Evolutionary conservation across 2,329 filamentous ascomycete genomes (phyloP), one percentile per base, ranked within the genome.

Genomic region (Elsinoe australis): DNA sequence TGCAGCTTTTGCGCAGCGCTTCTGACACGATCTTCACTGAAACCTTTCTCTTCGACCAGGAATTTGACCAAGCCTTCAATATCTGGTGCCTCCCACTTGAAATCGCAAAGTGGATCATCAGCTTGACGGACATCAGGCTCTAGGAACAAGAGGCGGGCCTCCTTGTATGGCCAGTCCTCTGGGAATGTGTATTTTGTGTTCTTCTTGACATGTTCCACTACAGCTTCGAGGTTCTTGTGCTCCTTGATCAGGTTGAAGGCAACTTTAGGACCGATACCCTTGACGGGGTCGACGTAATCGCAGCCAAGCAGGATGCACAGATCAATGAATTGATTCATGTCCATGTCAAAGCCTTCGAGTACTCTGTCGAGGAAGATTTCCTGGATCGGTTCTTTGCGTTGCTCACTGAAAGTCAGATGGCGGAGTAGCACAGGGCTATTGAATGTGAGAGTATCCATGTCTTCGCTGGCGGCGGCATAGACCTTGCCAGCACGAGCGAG

Each of bases 401-500:
- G 88, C 72, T 98, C 92, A 62, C 87, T 94, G 66, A 95, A 96
- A 1, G 92, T 98, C 54, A 98, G 76, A 68, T 98, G 89, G 42
- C 92, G 79, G 54, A 98, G 71, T 38, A 98, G 71, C 51, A 98
- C 89, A 0, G 92, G 92, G 45, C 89, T 77, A 60, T 95, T 82
- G 67, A 98, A 98, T 61, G 90, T 96, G 49, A 98, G 72, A 0
- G 92, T 98, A 63, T 98, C 92, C 92, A 98, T 98, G 68, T 98
- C 92, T 69, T 98, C 92, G 55, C 86, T 94, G 2, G 92, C 92
- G 15, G 92, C 92, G 3, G 89, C 92, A 64, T 94, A 98, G 45
- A 98, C 92, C 69, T 96, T 96, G 29, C 88, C 90, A 4, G 86
- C 89, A 52, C 84, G 76, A 1, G 92, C 92, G 53, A 98, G 74